Evolutionary conservation across 1,284 basidiomycete genomes (phyloP), one percentile per base, ranked within the genome.

Genomic region (Lentinula novae-zelandiae): DNA sequence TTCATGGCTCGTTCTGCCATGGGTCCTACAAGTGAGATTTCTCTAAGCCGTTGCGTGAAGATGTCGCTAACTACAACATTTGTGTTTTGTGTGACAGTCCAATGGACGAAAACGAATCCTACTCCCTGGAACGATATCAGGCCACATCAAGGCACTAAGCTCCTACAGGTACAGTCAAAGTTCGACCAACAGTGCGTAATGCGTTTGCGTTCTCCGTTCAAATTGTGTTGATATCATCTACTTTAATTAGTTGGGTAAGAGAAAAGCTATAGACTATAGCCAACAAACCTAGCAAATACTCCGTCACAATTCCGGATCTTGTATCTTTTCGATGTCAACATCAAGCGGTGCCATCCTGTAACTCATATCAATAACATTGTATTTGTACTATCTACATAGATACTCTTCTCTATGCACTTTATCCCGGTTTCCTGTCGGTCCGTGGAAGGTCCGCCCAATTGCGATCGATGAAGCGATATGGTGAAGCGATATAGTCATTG

Each of bases 31-130:
- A 79, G 90, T 92, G 70, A 71, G 85, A 50, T 10, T 7, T 75
- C 15, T n/a, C 20, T 17, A 34, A 58, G 10, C 51, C 22, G 33
- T 49, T 22, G 33, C 3, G 53, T 36, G 58, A 31, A 36, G 51
- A 60, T 33, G 54, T 65, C 40, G 60, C 34, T 48, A 13, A 12
- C 31, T 54, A 15, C 60, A 27, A 27, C 40, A 42, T 54, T 52
- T 13, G 4, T 12, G 34, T 4, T 49, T 48, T n/a, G 15, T 42
- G n/a, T 9, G 3, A 46, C 64, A 92, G 90, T 93, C 64, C 76
- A 92, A 69, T 93, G 91, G 90, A 86, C 88, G 51, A 90, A 85
- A 77, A 77, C 67, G 70, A 93, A 93, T 79, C 89, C 90, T 10
- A 85, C 86, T 10, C 90, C 91, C 17, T 93, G 89, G 89, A 89